Evolutionary conservation across 176 grass and related monocot genomes (phyloP), one percentile per base, ranked within the genome.

Genomic region (Carex kokanica): DNA sequence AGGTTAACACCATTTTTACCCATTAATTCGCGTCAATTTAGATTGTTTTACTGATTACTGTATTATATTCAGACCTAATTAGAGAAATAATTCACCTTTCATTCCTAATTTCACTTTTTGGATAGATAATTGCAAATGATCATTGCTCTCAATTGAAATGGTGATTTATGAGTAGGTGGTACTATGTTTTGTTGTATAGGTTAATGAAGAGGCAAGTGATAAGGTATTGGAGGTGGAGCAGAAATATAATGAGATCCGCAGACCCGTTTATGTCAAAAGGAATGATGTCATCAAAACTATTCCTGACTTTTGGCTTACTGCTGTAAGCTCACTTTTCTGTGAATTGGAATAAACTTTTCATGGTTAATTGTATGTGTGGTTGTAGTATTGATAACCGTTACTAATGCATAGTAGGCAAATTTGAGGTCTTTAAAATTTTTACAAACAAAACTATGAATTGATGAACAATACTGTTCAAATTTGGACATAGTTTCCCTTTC

Each of bases 261-360:
- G 73, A 88, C 92, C 90, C 34, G 74, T 97, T 82, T 97, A 94
- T 79, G 58, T 69, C 88, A 90, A 16, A 18, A 81, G 92, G 25
- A 92, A 89, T 92, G 85, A 97, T 41, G 83, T 94, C 55, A 92
- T 97, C 56, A 78, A 87, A 78, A 61, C 88, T 36, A 97, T 97
- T 89, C 90, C 94, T 0, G 90, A 97, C 63, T 97, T 97, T 75
- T 97, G 94, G 94, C 84, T 97, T 62, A 97, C 90, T 84, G 90
- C 87, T 72, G 92, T 97, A 75, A 65, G 92, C 84, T 74, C 21
- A 54, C 8, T 63, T 83, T 51, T 64, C 21, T 65, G 6, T 80
- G 8, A 65, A 85, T 56, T 85, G 36, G 5, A 38, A 5, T 38
- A 0, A 62, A 12, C 8, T 25, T 62, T 24, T 58, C 55, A 58